Percentiles rank a stretch among this genome's conserved stretches.
These are phyloP conservation scores for Boletus coccyginus DNA, from an alignment of 768 basidiomycete species.

Conservation along the genomic window DNA sequence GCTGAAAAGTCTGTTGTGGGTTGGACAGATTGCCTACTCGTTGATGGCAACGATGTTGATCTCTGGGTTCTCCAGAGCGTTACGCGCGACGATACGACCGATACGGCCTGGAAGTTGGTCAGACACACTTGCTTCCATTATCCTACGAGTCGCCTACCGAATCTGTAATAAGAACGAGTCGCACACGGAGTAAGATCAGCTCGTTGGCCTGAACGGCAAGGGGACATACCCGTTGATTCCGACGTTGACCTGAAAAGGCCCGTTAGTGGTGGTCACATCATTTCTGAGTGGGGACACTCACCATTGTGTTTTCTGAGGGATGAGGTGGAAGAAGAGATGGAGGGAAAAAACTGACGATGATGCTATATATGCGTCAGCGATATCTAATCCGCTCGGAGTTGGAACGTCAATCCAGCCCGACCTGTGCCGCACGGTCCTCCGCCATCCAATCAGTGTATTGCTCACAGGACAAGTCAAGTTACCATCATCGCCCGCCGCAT, in stretches of 20 bases:
- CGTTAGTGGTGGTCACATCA: not conserved
- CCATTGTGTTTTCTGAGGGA: slow-evolving; percentile 23
- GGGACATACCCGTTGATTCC: slow-evolving; percentile 89
- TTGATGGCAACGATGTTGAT: slow-evolving; percentile 92
- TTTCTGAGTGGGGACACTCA: slow-evolving; percentile 3
- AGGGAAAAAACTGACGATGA: not conserved
- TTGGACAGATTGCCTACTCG: slow-evolving; percentile 57
- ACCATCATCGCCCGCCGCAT: not conserved
- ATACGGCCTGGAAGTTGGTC: slow-evolving; percentile 73
- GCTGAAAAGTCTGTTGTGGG: not conserved
- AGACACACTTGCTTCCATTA: not conserved
- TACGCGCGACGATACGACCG: slow-evolving; percentile 96
- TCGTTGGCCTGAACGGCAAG: not conserved
- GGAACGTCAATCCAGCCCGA: slow-evolving; percentile 18
- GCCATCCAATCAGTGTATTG: not conserved
- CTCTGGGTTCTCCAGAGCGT: slow-evolving; percentile 74
- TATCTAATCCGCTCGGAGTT: slow-evolving; percentile 30
- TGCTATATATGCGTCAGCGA: slow-evolving; percentile 26
- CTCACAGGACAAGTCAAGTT: slow-evolving; percentile 1
- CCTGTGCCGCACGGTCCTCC: slow-evolving; percentile 9
- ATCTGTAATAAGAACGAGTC: slow-evolving; percentile 39
- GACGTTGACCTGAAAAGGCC: slow-evolving; percentile 61
- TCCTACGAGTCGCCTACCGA: slow-evolving; percentile 52
- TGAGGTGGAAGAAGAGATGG: not conserved
- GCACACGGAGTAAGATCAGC: slow-evolving; percentile 12